Conservation (phyloP, 352 stramenopile species). For the Globisporangium solare region DNA sequence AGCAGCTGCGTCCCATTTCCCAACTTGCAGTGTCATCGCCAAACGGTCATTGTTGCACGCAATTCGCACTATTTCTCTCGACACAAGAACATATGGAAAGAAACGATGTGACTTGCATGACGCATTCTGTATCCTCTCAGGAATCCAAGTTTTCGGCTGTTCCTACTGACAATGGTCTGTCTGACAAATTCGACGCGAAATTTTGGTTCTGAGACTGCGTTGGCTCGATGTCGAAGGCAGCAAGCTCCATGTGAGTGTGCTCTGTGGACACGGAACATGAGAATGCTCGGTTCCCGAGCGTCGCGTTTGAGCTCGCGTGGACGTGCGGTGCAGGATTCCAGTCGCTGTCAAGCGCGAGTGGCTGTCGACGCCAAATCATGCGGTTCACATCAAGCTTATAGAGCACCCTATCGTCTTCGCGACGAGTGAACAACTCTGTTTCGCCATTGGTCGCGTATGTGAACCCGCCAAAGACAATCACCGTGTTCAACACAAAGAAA, state of each 20-base stretch:
- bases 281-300: slow-evolving; percentile 16
- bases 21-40: too few species aligned
- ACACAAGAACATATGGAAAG: too few species aligned
- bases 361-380: slow-evolving; percentile 68
- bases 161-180: too few species aligned
- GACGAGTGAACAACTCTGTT: slow-evolving; percentile 29
- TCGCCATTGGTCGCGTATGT: slow-evolving; percentile 37
- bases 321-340: slow-evolving; percentile 20
- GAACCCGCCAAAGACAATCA: slow-evolving; percentile 47
- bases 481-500: slow-evolving; percentile 32
- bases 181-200: too few species aligned
- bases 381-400: slow-evolving; percentile 58
- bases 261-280: slow-evolving; percentile 17
- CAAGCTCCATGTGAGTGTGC: slow-evolving; percentile 28
- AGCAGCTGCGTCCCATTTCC: too few species aligned
- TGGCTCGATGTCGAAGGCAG: slow-evolving; percentile 14
- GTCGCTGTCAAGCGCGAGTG: not conserved
- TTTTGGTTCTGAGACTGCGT: not conserved
- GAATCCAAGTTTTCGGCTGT: too few species aligned
- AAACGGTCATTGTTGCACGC: too few species aligned
- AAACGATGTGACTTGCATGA: too few species aligned
- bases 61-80: too few species aligned
- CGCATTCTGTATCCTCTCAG: too few species aligned
- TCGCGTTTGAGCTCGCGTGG: slow-evolving; percentile 31
- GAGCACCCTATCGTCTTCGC: slow-evolving; percentile 25